phyloP scores from a whole-genome alignment of 1,139 yeast species.

The Spathaspora jeffriesii region DNA sequence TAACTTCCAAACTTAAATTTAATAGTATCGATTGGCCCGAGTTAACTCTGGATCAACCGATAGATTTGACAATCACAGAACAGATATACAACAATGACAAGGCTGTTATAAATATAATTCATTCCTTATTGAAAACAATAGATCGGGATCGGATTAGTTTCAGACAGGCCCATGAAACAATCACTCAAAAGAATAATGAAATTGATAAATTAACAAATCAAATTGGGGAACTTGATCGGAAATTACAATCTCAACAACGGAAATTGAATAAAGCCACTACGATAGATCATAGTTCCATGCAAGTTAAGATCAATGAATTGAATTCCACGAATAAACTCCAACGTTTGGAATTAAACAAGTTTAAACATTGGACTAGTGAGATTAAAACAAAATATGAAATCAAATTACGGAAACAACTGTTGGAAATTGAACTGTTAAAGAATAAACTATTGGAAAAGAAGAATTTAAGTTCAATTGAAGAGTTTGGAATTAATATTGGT shows the following conservation, averaged over 20 bases:
- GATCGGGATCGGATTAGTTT: conserved; percentile 41
- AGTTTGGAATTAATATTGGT: conserved; percentile 22
- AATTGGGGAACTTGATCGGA: conserved; percentile 21
- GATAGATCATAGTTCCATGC: conserved; percentile 20
- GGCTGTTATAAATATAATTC: conserved; percentile 41
- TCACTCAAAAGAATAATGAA: conserved; percentile 30
- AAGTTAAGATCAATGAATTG: conserved; percentile 21
- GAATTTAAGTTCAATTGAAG: conserved; percentile 31
- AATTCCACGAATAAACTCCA: conserved; percentile 27
- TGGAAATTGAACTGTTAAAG: conserved; percentile 38
- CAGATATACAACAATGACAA: conserved; percentile 43
- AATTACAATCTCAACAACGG: conserved; percentile 17
- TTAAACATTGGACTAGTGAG: conserved; percentile 31
- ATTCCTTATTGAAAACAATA: conserved; percentile 38
- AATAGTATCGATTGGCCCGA: conserved; percentile 36
- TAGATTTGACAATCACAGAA: conserved; percentile 24
- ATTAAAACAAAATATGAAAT: conserved; percentile 38
- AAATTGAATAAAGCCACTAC: conserved; percentile 17
- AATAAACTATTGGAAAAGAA: conserved; percentile 39
- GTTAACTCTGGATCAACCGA: conserved; percentile 22
- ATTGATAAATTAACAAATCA: conserved; percentile 27
- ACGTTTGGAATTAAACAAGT: conserved; percentile 27
- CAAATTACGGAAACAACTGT: conserved; percentile 39
- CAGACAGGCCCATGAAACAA: conserved; percentile 28
- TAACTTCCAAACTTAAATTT: conserved; percentile 32